Conservation (phyloP, 805 yeast species). For the Komagataella pastoris region DNA sequence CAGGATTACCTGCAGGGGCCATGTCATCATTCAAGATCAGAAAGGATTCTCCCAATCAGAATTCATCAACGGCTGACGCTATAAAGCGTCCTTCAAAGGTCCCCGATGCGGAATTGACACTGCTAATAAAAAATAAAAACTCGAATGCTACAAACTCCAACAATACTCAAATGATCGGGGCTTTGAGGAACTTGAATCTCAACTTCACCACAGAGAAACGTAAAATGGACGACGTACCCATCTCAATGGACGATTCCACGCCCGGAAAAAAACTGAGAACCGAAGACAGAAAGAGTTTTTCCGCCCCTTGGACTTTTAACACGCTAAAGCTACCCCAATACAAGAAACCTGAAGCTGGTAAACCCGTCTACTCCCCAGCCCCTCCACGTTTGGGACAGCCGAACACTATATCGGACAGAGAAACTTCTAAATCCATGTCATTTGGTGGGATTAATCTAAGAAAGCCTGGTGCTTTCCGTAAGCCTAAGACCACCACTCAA, state of each 20-base stretch:
- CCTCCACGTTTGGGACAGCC: neutral
- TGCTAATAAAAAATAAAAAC: slow-evolving; percentile 1
- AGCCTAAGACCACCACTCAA: slow-evolving; percentile 7
- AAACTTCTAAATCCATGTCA: neutral
- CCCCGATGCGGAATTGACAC: slow-evolving; percentile 11
- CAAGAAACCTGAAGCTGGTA: slow-evolving; percentile 11
- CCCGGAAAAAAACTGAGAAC: slow-evolving; percentile 1
- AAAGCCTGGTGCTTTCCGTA: slow-evolving; percentile 20
- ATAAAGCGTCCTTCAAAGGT: slow-evolving; percentile 8
- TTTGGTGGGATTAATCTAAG: slow-evolving; percentile 9
- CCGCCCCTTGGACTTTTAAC: slow-evolving; percentile 4
- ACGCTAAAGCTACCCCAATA: slow-evolving; percentile 17
- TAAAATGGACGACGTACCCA: neutral
- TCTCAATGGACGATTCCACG: slow-evolving; percentile 1
- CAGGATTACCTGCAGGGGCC: slow-evolving; percentile 16
- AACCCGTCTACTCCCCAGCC: neutral
- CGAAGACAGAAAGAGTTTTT: slow-evolving; percentile 1
- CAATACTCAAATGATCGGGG: slow-evolving; percentile 3
- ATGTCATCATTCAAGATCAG: slow-evolving; percentile 16
- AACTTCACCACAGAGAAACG: neutral
- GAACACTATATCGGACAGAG: neutral
- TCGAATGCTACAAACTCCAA: neutral
- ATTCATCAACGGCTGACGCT: slow-evolving; percentile 3
- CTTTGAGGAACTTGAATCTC: neutral
- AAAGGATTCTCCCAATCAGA: slow-evolving; percentile 5